Evolutionary conservation across 495 filamentous ascomycete species (phyloP).

Genomic region (Acidomyces sp.): DNA sequence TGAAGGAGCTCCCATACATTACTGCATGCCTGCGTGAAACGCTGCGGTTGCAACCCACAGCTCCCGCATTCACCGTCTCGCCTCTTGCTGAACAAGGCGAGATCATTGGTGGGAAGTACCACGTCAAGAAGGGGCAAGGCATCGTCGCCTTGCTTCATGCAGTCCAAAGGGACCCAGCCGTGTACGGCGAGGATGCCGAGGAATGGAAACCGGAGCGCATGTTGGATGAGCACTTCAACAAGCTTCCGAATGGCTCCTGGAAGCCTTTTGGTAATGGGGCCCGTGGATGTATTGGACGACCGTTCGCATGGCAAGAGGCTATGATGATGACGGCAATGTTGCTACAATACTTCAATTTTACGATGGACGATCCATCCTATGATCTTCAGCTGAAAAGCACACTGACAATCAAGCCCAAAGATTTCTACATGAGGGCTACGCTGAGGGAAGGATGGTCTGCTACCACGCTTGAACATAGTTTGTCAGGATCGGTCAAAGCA

Average conservation of each 20-base stretch:
- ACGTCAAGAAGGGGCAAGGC: constrained; percentile 44
- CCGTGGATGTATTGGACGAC: constrained; percentile 40
- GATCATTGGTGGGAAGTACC: constrained; percentile 52
- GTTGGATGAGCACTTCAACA: constrained; percentile 48
- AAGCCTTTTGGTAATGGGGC: constrained; percentile 50
- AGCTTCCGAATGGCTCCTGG: constrained; percentile 41
- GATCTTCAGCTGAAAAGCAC: constrained; percentile 56
- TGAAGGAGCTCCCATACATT: constrained; percentile 53
- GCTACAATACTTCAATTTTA: constrained; percentile 51
- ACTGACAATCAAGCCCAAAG: constrained; percentile 63
- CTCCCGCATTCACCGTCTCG: constrained; percentile 41
- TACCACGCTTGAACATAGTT: constrained; percentile 40
- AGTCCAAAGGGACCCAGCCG: constrained; percentile 53
- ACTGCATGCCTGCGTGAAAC: constrained; percentile 59
- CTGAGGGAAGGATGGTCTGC: constrained; percentile 46
- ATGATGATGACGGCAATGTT: constrained; percentile 41
- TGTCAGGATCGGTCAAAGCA: constrained; percentile 26
- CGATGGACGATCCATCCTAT: constrained; percentile 44
- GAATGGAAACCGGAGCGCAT: constrained; percentile 52
- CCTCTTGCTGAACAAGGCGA: constrained; percentile 39
- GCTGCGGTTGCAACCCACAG: constrained; percentile 51
- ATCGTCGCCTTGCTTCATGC: constrained; percentile 48
- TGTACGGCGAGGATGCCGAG: constrained; percentile 45
- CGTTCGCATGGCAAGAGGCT: constrained; percentile 53
- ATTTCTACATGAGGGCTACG: constrained; percentile 54